Evolutionary conservation across 2,329 filamentous ascomycete species (phyloP).

Genomic region (Talaromyces sp.): DNA sequence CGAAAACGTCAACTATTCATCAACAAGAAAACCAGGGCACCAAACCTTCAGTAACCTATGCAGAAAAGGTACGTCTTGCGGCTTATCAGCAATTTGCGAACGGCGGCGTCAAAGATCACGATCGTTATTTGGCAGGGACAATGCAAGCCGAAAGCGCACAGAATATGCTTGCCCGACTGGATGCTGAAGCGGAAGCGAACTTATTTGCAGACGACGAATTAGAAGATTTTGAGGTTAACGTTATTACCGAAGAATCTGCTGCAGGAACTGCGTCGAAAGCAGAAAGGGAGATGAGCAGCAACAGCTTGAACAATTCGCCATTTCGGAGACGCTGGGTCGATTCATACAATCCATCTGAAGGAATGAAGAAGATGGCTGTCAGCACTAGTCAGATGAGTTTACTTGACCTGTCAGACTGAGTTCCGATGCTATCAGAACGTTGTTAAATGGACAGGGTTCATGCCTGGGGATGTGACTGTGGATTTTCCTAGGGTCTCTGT

Average conservation of each 20-base stretch:
- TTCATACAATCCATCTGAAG: background rate
- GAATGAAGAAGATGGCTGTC: background rate
- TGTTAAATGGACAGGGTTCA: background rate
- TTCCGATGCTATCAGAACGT: background rate
- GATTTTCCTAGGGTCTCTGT: background rate
- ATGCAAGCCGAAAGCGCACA: conserved; percentile 17
- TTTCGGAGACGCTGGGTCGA: conserved; percentile 4
- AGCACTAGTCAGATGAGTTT: background rate
- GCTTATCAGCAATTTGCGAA: conserved; percentile 30
- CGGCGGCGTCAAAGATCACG: conserved; percentile 29
- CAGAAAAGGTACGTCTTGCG: background rate
- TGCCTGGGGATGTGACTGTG: background rate
- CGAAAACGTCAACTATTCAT: background rate
- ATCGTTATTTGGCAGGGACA: conserved; percentile 23
- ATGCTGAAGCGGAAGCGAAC: conserved; percentile 19
- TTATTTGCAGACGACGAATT: conserved; percentile 20
- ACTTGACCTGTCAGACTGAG: conserved; percentile 3
- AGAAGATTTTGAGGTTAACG: background rate
- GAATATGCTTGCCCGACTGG: conserved; percentile 19
- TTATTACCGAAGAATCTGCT: background rate
- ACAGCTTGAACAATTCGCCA: background rate
- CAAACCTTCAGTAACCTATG: background rate
- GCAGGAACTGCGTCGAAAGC: background rate
- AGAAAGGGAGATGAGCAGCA: background rate
- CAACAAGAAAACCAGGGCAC: background rate